Percentiles rank a stretch among this genome's conserved stretches.
phyloP scores from a whole-genome alignment of 345 rosid genomes.

The Chamaenerion angustifolium region DNA sequence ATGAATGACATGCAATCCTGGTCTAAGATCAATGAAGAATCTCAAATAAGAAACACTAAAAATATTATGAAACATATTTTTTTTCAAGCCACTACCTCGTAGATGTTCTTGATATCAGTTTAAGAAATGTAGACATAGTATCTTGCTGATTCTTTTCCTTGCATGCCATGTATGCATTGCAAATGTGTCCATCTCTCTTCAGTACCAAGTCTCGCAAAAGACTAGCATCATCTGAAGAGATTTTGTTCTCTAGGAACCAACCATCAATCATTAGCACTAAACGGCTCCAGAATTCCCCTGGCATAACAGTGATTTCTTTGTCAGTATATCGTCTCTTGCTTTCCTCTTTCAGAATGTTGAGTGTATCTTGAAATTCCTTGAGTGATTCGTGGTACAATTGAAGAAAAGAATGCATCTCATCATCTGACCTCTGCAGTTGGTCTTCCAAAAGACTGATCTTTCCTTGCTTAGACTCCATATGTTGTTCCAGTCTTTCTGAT shows the following conservation, averaged over 20 bases:
- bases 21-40: constrained; percentile 38
- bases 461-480: constrained; percentile 71
- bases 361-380: constrained; percentile 73
- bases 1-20: constrained; percentile 74
- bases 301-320: constrained; percentile 71
- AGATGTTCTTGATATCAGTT: constrained; percentile 34
- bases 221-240: constrained; percentile 47
- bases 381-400: constrained; percentile 80
- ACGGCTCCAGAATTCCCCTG: constrained; percentile 83
- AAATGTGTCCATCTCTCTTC: constrained; percentile 58
- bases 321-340: constrained; percentile 50
- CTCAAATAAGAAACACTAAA: constrained; percentile 15
- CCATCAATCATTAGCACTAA: constrained; percentile 79
- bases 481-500: constrained; percentile 56
- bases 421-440: constrained; percentile 73
- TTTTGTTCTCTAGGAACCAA: constrained; percentile 84
- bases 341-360: constrained; percentile 58
- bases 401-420: constrained; percentile 63
- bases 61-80: neutral
- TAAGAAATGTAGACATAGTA: constrained; percentile 45
- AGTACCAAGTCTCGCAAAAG: constrained; percentile 66
- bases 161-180: constrained; percentile 47
- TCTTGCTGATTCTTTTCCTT: constrained; percentile 60
- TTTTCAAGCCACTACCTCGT: constrained; percentile 32
- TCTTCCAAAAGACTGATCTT: constrained; percentile 76